Conservation (phyloP, 805 yeast species). For the Wickerhamiella kurtzmanii region DNA sequence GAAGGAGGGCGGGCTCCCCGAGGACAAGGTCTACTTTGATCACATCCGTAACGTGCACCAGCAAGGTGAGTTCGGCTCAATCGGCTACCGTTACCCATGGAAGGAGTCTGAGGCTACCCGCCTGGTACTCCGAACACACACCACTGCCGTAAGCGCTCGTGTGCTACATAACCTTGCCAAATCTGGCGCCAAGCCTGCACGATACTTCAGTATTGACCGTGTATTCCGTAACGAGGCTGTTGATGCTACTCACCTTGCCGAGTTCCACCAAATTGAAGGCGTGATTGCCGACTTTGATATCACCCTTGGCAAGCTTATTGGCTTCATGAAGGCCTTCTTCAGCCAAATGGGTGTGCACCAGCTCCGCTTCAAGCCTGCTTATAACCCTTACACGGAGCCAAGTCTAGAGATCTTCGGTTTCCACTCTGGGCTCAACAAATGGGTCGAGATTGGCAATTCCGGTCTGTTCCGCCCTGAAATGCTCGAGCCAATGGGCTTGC, state of each 20-base stretch:
- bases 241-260: conserved; percentile 98
- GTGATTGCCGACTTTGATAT: conserved; percentile 92
- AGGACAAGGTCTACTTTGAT: conserved; percentile 64
- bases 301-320: conserved; percentile 90
- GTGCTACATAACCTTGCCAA: conserved; percentile 75
- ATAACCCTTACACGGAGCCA: conserved; percentile 98
- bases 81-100: conserved; percentile 99
- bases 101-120: conserved; percentile 76
- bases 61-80: conserved; percentile 81
- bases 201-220: conserved; percentile 91
- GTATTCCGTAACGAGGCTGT: conserved; percentile 99
- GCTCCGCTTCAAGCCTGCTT: conserved; percentile 95
- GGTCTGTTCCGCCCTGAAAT: conserved; percentile 99
- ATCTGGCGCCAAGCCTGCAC: conserved; percentile 67
- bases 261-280: conserved; percentile 99
- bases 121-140: conserved; percentile 92
- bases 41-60: conserved; percentile 77
- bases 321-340: conserved; percentile 96
- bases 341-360: conserved; percentile 93
- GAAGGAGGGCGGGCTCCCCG: conserved; percentile 61
- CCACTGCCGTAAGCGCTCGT: conserved; percentile 84
- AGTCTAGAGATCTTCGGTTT: conserved; percentile 94
- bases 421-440: conserved; percentile 85
- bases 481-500: conserved; percentile 97
- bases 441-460: conserved; percentile 99